phyloP scores from a whole-genome alignment of 306 rosid genomes.

The Psophocarpus tetragonolobus region DNA sequence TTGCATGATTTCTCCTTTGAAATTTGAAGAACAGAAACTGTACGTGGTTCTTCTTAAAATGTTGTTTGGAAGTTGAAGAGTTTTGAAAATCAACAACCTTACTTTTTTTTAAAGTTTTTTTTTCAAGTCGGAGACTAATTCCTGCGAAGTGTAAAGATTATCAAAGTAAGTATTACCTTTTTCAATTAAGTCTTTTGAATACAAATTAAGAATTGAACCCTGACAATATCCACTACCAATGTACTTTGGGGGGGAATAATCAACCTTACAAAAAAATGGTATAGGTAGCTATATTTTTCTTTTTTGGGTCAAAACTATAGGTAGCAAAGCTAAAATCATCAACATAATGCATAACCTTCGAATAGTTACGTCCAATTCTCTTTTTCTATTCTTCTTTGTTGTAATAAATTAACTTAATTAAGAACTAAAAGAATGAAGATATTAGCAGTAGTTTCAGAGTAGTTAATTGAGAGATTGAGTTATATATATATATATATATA shows the following conservation, averaged over 20 bases:
- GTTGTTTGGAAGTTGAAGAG: neutral
- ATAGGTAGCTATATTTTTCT: neutral
- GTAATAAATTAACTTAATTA: too few species aligned
- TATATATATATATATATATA: too few species aligned
- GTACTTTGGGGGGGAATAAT: neutral
- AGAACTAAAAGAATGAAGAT: too few species aligned
- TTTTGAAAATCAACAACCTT: neutral
- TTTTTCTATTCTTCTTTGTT: too few species aligned
- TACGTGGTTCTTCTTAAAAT: neutral
- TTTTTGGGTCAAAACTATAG: too few species aligned
- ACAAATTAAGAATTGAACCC: neutral
- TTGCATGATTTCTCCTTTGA: slow-evolving; percentile 15
- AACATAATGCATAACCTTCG: too few species aligned
- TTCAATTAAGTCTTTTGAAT: neutral
- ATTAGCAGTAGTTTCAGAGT: too few species aligned
- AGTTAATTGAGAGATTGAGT: too few species aligned
- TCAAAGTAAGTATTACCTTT: neutral
- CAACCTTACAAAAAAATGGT: neutral
- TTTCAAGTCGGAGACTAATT: neutral
- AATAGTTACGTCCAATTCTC: too few species aligned
- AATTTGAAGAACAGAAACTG: slow-evolving; percentile 13
- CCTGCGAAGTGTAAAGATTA: neutral
- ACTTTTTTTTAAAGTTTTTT: neutral
- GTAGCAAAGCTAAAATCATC: too few species aligned
- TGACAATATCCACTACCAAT: neutral